These are phyloP conservation scores for Colletotrichum spaethianum DNA, from an alignment of 2,329 filamentous ascomycete species.

Conservation along the genomic window DNA sequence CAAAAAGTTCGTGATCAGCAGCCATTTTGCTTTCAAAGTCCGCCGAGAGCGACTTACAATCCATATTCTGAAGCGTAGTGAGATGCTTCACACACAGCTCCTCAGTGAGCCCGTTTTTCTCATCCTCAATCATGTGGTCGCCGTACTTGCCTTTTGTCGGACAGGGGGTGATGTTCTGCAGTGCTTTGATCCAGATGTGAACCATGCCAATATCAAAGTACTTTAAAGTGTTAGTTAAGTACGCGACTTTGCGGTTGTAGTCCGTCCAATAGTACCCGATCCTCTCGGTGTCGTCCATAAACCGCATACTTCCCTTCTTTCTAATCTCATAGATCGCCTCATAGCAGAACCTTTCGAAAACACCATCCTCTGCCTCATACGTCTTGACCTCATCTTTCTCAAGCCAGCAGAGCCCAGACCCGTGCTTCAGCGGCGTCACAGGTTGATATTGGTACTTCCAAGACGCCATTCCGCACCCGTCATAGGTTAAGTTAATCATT, in stretches of 20 bases:
- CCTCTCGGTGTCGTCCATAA: not conserved
- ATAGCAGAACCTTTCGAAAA: constrained; percentile 14
- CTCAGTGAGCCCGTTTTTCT: not conserved
- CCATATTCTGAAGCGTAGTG: constrained; percentile 7
- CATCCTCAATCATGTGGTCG: not conserved
- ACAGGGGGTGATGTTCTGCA: not conserved
- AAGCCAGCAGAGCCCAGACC: constrained; percentile 25
- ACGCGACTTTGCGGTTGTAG: constrained; percentile 22
- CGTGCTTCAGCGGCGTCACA: constrained; percentile 6
- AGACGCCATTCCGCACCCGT: constrained; percentile 22
- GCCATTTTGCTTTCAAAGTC: not conserved
- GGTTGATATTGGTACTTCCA: constrained; percentile 7
- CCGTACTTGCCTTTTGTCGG: not conserved
- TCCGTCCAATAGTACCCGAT: constrained; percentile 29
- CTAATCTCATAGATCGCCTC: not conserved
- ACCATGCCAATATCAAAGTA: constrained; percentile 21
- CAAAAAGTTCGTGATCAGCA: not conserved
- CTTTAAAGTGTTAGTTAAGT: not conserved
- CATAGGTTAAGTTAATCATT: not conserved
- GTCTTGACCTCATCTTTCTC: constrained; percentile 5
- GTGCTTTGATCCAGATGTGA: constrained; percentile 30
- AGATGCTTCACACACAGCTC: constrained; percentile 10
- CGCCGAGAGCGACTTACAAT: constrained; percentile 11
- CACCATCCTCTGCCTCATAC: not conserved
- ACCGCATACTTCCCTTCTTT: not conserved